These are phyloP conservation scores for Wickerhamomyces subpelliculosus DNA, from an alignment of 805 yeast species.

Conservation along the genomic window DNA sequence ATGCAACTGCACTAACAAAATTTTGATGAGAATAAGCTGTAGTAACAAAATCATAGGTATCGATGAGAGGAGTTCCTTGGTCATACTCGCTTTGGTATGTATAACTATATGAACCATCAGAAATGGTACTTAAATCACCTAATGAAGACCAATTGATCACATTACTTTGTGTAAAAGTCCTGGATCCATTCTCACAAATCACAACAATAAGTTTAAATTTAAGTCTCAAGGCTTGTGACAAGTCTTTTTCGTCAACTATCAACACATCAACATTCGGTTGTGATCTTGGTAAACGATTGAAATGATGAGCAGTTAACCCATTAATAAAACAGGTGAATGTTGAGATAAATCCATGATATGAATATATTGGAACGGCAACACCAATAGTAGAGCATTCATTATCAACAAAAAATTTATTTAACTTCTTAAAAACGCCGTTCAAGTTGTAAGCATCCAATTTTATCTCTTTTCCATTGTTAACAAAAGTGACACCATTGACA, in stretches of 20 bases:
- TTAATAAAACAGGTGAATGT: conserved; percentile 38
- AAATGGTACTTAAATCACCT: conserved; percentile 5
- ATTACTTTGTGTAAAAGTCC: conserved; percentile 3
- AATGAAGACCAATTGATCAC: conserved; percentile 22
- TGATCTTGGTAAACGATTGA: conserved; percentile 26
- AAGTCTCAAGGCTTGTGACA: conserved; percentile 16
- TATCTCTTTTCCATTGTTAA: conserved; percentile 16
- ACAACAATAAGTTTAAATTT: conserved; percentile 28
- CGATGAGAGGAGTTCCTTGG: conserved; percentile 25
- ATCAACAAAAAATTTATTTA: conserved; percentile 14
- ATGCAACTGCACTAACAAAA: conserved; percentile 46
- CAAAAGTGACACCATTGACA: conserved; percentile 15
- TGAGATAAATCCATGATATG: conserved; percentile 30
- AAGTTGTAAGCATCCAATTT: conserved; percentile 15
- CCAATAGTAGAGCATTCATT: conserved; percentile 21
- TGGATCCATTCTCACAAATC: conserved; percentile 14
- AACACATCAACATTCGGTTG: conserved; percentile 24
- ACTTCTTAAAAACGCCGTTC: conserved; percentile 23
- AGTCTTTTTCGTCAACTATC: conserved; percentile 21
- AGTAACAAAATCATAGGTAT: conserved; percentile 24
- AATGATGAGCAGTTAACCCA: conserved; percentile 34
- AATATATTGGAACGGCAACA: conserved; percentile 22
- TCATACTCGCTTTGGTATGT: conserved; percentile 24
- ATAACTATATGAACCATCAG: conserved; percentile 14
- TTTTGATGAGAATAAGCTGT: conserved; percentile 43